Base-by-base conservation (phyloP, 768 basidiomycete species). In the Tephrocybe sp. region DNA sequence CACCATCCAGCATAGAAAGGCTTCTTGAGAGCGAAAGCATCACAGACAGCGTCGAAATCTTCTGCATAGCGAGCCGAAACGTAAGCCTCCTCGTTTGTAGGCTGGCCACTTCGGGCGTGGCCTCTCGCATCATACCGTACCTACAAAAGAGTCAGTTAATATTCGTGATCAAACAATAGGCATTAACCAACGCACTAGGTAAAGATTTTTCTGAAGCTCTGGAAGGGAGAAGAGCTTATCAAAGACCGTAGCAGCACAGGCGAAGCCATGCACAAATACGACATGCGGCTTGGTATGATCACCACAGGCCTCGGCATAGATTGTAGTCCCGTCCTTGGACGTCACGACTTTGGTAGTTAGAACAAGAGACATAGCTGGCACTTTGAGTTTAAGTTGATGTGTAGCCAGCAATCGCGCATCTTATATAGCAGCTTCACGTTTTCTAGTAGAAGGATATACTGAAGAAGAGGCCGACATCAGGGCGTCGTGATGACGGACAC, bases 61-160 rank as follows among this genome's bases (percentile, higher is more conserved):
- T 64, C 64, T 19, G 66, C 68, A 44, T 62, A 67, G n/a, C 59
- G 47, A 25, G 40, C 56, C 16, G 64, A 68, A 31, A 50, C 55
- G 55, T 69, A 63, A 1, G 59, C 64, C 30, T 60, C 63, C 21
- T 52, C 35, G 5, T 53, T 61, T 19, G 47, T 47, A 8, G 68
- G 68, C 47, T 68, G 66, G 16, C 64, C 69, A 53, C 69, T 70
- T 40, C 64, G 58, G 3, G 67, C 70, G 57, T 69, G 62, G 5
- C 68, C 69, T 18, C 70, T 56, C 30, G 58, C 56, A 49, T 71
- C 70, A 52, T 68, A 71, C 2, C 67, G 63, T 25, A 71, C 66
- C 67, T 70, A 28, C 15, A 32, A 11, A 19, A 27, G n/a, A n/a
- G n/a, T n/a, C n/a, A 7, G 3, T 32, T 19, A 27, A 24, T 26